Evolutionary conservation across 2,329 filamentous ascomycete species (phyloP).

Genomic region (Hypoxylon sp.): DNA sequence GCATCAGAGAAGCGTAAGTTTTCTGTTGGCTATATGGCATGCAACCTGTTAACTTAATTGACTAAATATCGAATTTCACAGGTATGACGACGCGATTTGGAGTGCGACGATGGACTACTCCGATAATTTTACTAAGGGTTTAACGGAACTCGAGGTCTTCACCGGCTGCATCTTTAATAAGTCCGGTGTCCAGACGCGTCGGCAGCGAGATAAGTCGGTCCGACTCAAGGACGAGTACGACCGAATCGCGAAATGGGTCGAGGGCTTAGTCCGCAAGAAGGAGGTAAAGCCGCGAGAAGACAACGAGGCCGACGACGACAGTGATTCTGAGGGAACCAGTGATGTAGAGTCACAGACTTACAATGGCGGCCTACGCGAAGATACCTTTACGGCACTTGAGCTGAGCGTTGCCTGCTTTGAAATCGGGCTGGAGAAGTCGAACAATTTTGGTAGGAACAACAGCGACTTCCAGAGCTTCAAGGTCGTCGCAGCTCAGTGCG

Average conservation of each 20-base stretch:
- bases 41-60: neutral
- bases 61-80: conserved; percentile 41
- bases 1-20: conserved; percentile 63
- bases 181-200: conserved; percentile 62
- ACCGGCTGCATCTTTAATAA: conserved; percentile 70
- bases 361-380: neutral
- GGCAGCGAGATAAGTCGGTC: conserved; percentile 66
- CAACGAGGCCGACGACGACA: conserved; percentile 23
- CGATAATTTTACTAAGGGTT: conserved; percentile 60
- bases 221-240: conserved; percentile 68
- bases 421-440: conserved; percentile 35
- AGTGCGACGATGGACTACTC: conserved; percentile 61
- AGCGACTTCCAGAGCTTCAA: conserved; percentile 52
- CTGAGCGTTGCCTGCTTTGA: conserved; percentile 53
- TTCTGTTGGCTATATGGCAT: neutral
- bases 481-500: conserved; percentile 52
- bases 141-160: conserved; percentile 69
- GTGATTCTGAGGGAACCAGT: conserved; percentile 21
- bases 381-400: conserved; percentile 46
- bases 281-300: conserved; percentile 26
- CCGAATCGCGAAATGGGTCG: conserved; percentile 60
- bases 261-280: conserved; percentile 56
- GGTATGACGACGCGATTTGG: conserved; percentile 63
- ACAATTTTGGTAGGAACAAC: conserved; percentile 27
- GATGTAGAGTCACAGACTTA: neutral